Evolutionary conservation across 768 basidiomycete species (phyloP), one percentile per base, ranked within the genome.

Genomic region (Suillus decipiens): DNA sequence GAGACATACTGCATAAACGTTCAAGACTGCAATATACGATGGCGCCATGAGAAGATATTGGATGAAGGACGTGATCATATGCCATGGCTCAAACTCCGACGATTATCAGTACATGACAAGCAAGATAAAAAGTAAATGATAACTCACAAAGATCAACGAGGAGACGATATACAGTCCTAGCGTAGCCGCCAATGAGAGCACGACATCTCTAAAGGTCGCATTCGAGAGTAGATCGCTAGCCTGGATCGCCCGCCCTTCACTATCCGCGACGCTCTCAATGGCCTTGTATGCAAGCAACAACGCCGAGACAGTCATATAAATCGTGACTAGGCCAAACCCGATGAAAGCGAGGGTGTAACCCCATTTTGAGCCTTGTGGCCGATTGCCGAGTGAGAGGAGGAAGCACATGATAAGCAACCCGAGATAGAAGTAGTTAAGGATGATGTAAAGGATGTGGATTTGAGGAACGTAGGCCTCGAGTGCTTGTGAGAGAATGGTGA

Each of bases 61-160:
- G n/a, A 95, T 33, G 77, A 99, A 96, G 6, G 91, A 93, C 0
- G 97, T 98, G 70, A 99, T 82, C 94, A 99, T 92, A 74, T 99
- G 97, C 94, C 95, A 97, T 2, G 96, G 96, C 68, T 99, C 95
- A 68, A 97, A 88, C 88, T 96, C 71, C 54, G 42, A 70, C 8
- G 59, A 60, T 15, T n/a, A 36, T 42, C 11, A 53, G 55, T 41
- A 51, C 24, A 56, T 24, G 7, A 19, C 17, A 8, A 50, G 60
- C 28, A 60, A 57, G 24, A 53, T 19, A 55, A n/a, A 10, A 33
- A 61, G 7, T 7, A 28, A 37, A 43, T 39, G n/a, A 64, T 37
- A 10, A 85, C 95, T 70, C 71, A 95, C 92, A 77, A 95, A 95
- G 55, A 96, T 82, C 11, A 99, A 67, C 4, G 89, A 92, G 0